Evolutionary conservation across 2,329 filamentous ascomycete genomes (phyloP).

Genomic region (Arthrinium phaeospermum): DNA sequence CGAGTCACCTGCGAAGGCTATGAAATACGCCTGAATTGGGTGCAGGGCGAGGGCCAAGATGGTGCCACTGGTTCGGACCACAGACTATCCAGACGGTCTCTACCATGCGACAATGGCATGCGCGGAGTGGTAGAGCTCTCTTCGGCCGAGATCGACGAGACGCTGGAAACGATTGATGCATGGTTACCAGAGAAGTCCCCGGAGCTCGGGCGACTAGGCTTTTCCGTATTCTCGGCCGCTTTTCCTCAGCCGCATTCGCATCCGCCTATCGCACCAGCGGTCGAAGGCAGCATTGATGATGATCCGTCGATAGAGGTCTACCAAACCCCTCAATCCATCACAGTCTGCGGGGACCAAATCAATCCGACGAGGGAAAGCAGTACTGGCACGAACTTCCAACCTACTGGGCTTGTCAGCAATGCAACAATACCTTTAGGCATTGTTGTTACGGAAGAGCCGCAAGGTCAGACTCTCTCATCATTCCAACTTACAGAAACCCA

Average conservation of each 20-base stretch:
- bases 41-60: constrained; percentile 21
- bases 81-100: neutral
- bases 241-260: neutral
- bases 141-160: constrained; percentile 21
- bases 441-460: too few relatives aligned
- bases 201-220: constrained; percentile 6
- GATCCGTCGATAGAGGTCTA: neutral
- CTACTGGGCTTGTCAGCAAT: neutral
- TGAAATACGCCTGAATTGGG: constrained; percentile 28
- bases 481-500: neutral
- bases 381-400: neutral
- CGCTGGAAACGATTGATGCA: constrained; percentile 24
- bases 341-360: neutral
- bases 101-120: neutral
- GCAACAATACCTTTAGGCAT: neutral
- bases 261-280: neutral
- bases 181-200: constrained; percentile 19
- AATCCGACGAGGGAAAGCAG: neutral
- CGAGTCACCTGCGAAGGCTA: constrained; percentile 31
- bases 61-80: neutral
- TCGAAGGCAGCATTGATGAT: neutral
- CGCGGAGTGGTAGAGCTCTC: constrained; percentile 11
- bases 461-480: neutral
- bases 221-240: neutral
- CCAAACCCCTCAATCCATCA: neutral